Percentiles rank a stretch among this genome's conserved stretches.
These are phyloP conservation scores for Peronosclerospora sorghi DNA, from an alignment of 352 stramenopile genomes.

Conservation along the genomic window DNA sequence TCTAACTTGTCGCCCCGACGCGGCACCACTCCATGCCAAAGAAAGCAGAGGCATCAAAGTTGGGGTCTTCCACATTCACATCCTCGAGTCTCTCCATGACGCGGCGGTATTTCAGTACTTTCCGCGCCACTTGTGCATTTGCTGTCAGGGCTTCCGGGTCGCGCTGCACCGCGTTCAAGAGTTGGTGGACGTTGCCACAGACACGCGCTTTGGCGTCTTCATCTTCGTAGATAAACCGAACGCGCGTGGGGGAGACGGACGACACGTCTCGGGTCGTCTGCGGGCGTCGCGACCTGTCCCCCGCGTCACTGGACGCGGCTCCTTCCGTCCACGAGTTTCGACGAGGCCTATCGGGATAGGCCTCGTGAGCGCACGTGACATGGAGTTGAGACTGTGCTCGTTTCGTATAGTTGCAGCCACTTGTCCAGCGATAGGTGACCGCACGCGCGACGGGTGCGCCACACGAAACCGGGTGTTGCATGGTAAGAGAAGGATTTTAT, in stretches of 20 bases:
- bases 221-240: slow-evolving; percentile 30
- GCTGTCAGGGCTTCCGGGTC: slow-evolving; percentile 16
- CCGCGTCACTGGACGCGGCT: slow-evolving; percentile 2
- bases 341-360: slow-evolving; percentile 8
- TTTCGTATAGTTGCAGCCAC: slow-evolving; percentile 3
- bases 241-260: slow-evolving; percentile 11
- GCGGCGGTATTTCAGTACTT: slow-evolving; percentile 28
- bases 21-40: slow-evolving; percentile 34
- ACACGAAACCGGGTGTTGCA: slow-evolving; percentile 11
- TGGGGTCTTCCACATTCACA: slow-evolving; percentile 22
- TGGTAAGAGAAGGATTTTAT: slow-evolving; percentile 1
- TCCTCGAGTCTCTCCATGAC: slow-evolving; percentile 22
- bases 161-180: slow-evolving; percentile 25
- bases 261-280: slow-evolving; percentile 2
- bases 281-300: slow-evolving; percentile 3
- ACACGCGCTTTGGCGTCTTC: slow-evolving; percentile 25
- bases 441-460: slow-evolving; percentile 2
- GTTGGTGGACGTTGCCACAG: slow-evolving; percentile 23
- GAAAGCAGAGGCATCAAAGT: slow-evolving; percentile 31
- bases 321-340: slow-evolving; percentile 15
- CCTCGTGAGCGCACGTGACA: slow-evolving; percentile 9
- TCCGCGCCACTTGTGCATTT: slow-evolving; percentile 26
- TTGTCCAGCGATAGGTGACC: slow-evolving; percentile 22
- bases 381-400: slow-evolving; percentile 8
- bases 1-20: slow-evolving; percentile 16